Base-by-base conservation (phyloP, 2,329 filamentous ascomycete genomes). In the Penicillium sclerotiorum region DNA sequence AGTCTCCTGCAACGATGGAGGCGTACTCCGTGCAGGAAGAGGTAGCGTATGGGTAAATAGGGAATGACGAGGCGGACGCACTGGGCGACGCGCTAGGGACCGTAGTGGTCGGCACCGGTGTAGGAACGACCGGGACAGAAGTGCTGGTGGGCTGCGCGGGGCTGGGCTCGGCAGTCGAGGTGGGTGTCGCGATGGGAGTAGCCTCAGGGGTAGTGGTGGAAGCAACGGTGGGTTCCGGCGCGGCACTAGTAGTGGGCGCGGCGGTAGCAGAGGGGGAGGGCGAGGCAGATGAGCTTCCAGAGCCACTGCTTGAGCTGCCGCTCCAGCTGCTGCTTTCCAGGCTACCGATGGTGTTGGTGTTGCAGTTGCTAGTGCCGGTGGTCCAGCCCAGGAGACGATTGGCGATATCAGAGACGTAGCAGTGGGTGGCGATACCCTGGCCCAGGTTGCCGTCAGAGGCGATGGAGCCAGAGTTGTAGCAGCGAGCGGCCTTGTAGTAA, bases 381-480 rank as follows among this genome's bases (percentile, higher is more conserved):
- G 49, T 30, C 62, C 62, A 66, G 15, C 63, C 63, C 12, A 59
- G 43, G 18, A 67, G 55, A 46, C 63, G 63, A 53, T 67, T 66
- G 51, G 59, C 60, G 21, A 64, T 50, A 25, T 67, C 63, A 1
- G 63, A 63, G 25, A 50, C 49, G 35, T 66, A 67, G 58, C 63
- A 66, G 50, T 57, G 54, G 15, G 64, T 66, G 11, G 63, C 60
- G 17, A 43, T 45, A n/a, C 62, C 59, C 20, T 53, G 45, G 40
- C 60, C 61, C 5, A 75, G 62, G 49, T 75, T 70, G 1, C 61
- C 62, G 5, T 57, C 58, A 0, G 56, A 5, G 32, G 59, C 63
- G 18, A 74, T 58, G 0, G 62, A 63, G 27, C 73, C 73, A 0
- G 73, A 74, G 58, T 75, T 76, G 60, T 76, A 76, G 37, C 68